Evolutionary conservation across 139 green algal species (phyloP).

Genomic region (Spirogloea muscicola): DNA sequence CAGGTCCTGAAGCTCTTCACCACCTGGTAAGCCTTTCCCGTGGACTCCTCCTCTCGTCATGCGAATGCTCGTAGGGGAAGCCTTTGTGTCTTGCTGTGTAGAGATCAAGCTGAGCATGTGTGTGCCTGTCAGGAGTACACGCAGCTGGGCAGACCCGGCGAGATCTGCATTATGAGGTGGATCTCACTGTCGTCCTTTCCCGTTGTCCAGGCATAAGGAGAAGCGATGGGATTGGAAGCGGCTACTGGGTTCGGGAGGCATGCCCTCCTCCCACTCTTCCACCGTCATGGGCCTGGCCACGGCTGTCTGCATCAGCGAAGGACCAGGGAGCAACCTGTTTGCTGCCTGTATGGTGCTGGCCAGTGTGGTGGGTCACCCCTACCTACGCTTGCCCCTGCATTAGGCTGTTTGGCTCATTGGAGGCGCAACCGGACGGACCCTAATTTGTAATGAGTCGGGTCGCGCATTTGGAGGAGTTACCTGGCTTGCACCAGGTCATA

Average conservation of each 20-base stretch:
- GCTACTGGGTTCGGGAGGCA: slow-evolving; percentile 85
- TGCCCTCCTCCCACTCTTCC: slow-evolving; percentile 94
- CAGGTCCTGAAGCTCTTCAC: slow-evolving; percentile 70
- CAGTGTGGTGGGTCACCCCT: slow-evolving; percentile 69
- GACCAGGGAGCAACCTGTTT: slow-evolving; percentile 78
- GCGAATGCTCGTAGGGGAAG: no score
- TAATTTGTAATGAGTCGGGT: no score
- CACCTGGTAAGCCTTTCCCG: slow-evolving; percentile 51
- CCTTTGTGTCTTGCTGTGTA: no score
- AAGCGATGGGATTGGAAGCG: slow-evolving; percentile 73
- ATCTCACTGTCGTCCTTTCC: neutral
- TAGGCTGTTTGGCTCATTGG: no score
- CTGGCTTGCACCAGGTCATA: no score
- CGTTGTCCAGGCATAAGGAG: slow-evolving; percentile 72
- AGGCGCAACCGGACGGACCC: no score
- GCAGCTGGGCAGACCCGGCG: neutral
- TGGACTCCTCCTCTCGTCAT: no score
- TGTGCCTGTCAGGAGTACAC: neutral
- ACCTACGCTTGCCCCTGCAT: no score
- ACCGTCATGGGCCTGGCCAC: slow-evolving; percentile 82
- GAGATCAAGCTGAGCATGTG: no score
- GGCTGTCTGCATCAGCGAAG: slow-evolving; percentile 75
- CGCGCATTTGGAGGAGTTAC: no score
- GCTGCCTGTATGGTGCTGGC: slow-evolving; percentile 79
- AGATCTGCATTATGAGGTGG: neutral